Conservation (phyloP, 257 asterid species). For the Solanum paucissectum region DNA sequence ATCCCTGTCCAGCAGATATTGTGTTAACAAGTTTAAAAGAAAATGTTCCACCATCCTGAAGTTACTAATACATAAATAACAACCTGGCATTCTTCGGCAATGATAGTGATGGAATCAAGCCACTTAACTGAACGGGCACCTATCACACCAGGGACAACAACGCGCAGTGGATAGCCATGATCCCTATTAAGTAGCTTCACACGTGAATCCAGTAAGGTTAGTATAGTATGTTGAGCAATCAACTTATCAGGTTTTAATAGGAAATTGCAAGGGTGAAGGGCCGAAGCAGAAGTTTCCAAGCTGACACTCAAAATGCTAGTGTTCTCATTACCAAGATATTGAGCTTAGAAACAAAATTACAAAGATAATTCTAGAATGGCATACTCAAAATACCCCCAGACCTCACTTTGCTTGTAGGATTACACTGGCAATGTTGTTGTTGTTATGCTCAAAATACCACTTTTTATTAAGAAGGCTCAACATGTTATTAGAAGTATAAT, state of each 20-base stretch:
- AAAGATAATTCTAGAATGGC: background rate
- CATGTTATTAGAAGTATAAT: background rate
- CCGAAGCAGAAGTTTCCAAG: background rate
- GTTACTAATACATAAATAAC: background rate
- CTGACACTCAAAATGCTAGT: background rate
- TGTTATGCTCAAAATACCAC: background rate
- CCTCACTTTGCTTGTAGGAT: background rate
- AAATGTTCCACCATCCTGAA: constrained; percentile 2
- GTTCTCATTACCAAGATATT: background rate
- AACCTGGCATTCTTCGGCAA: constrained; percentile 88
- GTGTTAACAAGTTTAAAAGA: constrained; percentile 1
- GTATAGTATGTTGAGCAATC: background rate
- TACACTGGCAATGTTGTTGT: background rate
- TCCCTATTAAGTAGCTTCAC: constrained; percentile 81
- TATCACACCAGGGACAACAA: constrained; percentile 94
- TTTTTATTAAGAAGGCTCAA: background rate
- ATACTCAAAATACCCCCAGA: background rate
- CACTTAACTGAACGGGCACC: constrained; percentile 99
- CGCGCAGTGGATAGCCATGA: constrained; percentile 96
- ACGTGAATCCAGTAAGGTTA: background rate
- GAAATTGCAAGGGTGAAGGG: background rate
- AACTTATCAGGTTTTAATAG: background rate
- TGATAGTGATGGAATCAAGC: constrained; percentile 80
- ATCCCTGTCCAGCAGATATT: constrained; percentile 50
- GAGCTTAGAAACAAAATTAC: background rate